Evolutionary conservation across 768 basidiomycete genomes (phyloP).

Genomic region (Kwoniella sp.): DNA sequence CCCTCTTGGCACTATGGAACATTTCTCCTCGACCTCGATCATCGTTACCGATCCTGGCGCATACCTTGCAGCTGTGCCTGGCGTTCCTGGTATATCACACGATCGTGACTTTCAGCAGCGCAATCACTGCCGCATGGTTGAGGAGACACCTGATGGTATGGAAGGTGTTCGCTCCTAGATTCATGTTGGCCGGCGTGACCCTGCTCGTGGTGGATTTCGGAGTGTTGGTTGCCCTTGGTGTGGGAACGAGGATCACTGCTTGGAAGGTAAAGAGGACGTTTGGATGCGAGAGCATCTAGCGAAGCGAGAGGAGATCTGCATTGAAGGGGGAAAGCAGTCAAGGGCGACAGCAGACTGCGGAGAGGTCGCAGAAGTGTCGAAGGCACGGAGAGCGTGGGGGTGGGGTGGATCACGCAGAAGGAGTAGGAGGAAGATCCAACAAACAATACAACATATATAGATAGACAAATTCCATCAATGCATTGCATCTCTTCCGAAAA

Average conservation of each 20-base stretch:
- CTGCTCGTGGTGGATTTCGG: constrained; percentile 72
- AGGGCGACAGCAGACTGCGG: too few relatives aligned
- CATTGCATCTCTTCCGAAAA: too few relatives aligned
- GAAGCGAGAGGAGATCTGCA: neutral
- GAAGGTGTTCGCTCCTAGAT: constrained; percentile 97
- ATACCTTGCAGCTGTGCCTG: constrained; percentile 58
- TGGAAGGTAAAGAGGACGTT: constrained; percentile 55
- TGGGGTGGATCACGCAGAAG: too few relatives aligned
- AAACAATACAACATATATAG: too few relatives aligned
- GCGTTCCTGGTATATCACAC: constrained; percentile 73
- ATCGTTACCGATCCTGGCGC: constrained; percentile 48
- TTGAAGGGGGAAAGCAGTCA: neutral
- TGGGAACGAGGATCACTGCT: constrained; percentile 58
- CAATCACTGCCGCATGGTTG: constrained; percentile 71
- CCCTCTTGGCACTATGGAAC: constrained; percentile 81
- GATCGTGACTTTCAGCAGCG: constrained; percentile 67
- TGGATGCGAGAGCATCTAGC: constrained; percentile 46
- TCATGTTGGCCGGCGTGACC: constrained; percentile 73
- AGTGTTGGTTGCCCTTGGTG: constrained; percentile 65
- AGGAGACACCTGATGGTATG: constrained; percentile 93
- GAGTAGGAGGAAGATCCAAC: too few relatives aligned
- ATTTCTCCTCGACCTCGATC: constrained; percentile 63
- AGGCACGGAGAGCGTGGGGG: too few relatives aligned
- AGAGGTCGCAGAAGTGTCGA: too few relatives aligned
- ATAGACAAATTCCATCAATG: too few relatives aligned